phyloP scores from a whole-genome alignment of 139 green algal genomes.

The Mesostigma viride region DNA sequence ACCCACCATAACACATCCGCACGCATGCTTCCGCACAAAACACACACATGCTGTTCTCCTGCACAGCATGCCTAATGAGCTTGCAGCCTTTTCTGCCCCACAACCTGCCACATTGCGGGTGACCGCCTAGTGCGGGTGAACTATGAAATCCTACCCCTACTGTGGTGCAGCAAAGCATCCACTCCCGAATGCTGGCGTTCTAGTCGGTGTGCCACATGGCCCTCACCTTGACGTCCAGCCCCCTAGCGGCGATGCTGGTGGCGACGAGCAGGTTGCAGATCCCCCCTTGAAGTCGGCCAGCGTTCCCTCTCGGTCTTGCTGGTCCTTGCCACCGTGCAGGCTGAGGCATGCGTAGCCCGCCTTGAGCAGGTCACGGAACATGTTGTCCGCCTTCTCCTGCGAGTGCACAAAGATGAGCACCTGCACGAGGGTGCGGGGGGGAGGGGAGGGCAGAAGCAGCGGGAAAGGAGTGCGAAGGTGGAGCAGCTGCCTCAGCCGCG shows the following conservation, averaged over 20 bases:
- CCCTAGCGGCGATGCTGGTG: conserved; percentile 73
- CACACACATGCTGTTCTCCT: too few species aligned
- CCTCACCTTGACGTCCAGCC: conserved; percentile 88
- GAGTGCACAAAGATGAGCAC: conserved; percentile 73
- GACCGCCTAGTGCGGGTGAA: too few species aligned
- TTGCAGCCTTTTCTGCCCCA: too few species aligned
- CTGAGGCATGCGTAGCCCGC: conserved; percentile 80
- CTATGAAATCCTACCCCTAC: too few species aligned
- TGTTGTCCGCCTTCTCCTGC: conserved; percentile 84
- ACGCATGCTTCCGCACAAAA: too few species aligned
- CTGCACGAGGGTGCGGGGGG: conserved; percentile 11
- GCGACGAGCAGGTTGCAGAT: conserved; percentile 77
- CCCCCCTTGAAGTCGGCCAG: conserved; percentile 88
- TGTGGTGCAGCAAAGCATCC: too few species aligned
- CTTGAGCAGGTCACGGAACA: conserved; percentile 82
- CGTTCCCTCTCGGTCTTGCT: conserved; percentile 86
- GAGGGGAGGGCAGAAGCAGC: neutral
- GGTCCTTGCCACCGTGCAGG: conserved; percentile 95
- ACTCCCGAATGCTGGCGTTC: too few species aligned
- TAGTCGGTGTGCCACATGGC: too few species aligned
- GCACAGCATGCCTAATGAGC: too few species aligned
- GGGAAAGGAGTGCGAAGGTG: neutral
- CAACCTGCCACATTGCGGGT: too few species aligned
- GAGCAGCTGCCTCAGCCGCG: neutral
- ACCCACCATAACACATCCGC: too few species aligned